Conservation (phyloP, 1,284 basidiomycete genomes). For the Gomphus bonarii region DNA sequence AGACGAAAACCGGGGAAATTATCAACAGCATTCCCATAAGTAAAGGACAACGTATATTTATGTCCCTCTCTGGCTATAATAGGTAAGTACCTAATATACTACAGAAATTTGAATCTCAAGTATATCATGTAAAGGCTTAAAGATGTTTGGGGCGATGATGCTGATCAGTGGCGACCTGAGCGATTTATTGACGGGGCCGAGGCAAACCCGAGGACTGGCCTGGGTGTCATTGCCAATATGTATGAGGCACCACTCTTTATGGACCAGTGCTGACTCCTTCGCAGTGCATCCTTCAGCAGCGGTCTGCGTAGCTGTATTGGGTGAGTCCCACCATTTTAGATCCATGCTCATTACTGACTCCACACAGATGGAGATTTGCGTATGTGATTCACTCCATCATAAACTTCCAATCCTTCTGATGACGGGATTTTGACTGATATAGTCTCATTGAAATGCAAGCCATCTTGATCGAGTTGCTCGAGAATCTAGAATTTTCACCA, state of each 20-base stretch:
- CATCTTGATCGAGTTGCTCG: constrained; percentile 17
- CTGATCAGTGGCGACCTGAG: constrained; percentile 12
- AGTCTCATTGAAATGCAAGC: constrained; percentile 21
- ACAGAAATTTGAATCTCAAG: neutral
- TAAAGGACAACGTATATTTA: constrained; percentile 24
- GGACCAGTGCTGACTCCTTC: neutral
- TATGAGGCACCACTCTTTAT: constrained; percentile 3
- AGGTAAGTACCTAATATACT: constrained; percentile 17
- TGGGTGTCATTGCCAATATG: constrained; percentile 9
- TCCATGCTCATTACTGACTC: neutral
- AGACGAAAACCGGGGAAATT: constrained; percentile 20
- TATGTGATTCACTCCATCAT: constrained; percentile 13
- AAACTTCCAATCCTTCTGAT: constrained; percentile 1
- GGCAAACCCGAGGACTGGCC: neutral
- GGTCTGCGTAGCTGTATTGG: constrained; percentile 25
- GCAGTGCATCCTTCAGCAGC: constrained; percentile 34
- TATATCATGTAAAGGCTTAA: constrained; percentile 3
- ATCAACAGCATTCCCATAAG: constrained; percentile 27
- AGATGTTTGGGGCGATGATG: constrained; percentile 9
- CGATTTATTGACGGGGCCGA: constrained; percentile 12
- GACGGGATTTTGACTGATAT: neutral
- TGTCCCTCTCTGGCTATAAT: constrained; percentile 29
- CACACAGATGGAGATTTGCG: constrained; percentile 40
- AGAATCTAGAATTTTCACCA: constrained; percentile 18
- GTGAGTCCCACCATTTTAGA: neutral